Conservation (phyloP, 805 yeast species). For the Metschnikowia anglica region DNA sequence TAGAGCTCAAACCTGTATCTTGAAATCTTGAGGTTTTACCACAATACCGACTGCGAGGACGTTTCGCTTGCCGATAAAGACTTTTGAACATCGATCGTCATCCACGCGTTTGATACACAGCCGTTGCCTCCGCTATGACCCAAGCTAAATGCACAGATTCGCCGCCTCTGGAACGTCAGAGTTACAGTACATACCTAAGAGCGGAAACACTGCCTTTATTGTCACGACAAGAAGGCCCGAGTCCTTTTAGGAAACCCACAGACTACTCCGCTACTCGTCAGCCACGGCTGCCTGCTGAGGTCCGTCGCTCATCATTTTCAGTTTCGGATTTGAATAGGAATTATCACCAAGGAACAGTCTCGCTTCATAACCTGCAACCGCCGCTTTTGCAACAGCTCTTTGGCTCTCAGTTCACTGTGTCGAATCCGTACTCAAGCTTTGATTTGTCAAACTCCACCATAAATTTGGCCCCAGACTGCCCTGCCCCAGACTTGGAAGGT, state of each 20-base stretch:
- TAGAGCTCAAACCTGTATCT: neutral
- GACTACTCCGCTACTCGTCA: slow-evolving; percentile 4
- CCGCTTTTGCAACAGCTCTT: slow-evolving; percentile 33
- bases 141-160: neutral
- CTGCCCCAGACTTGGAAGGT: slow-evolving; percentile 8
- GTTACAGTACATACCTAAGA: neutral
- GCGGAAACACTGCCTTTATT: slow-evolving; percentile 13
- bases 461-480: slow-evolving; percentile 7
- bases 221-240: neutral
- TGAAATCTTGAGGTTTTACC: too few relatives aligned
- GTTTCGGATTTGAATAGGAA: slow-evolving; percentile 17
- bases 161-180: slow-evolving; percentile 1
- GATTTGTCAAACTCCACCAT: slow-evolving; percentile 13
- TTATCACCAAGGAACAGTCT: slow-evolving; percentile 1
- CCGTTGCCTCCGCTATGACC: neutral
- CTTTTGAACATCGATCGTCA: neutral
- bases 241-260: neutral
- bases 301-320: slow-evolving; percentile 20
- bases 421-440: slow-evolving; percentile 27
- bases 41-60: too few relatives aligned
- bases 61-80: too few relatives aligned
- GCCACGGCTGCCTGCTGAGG: slow-evolving; percentile 3
- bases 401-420: slow-evolving; percentile 30
- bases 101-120: too few relatives aligned
- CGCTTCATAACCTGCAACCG: slow-evolving; percentile 1